Evolutionary conservation across 352 stramenopile genomes (phyloP).

Genomic region (Pythium brassicae): DNA sequence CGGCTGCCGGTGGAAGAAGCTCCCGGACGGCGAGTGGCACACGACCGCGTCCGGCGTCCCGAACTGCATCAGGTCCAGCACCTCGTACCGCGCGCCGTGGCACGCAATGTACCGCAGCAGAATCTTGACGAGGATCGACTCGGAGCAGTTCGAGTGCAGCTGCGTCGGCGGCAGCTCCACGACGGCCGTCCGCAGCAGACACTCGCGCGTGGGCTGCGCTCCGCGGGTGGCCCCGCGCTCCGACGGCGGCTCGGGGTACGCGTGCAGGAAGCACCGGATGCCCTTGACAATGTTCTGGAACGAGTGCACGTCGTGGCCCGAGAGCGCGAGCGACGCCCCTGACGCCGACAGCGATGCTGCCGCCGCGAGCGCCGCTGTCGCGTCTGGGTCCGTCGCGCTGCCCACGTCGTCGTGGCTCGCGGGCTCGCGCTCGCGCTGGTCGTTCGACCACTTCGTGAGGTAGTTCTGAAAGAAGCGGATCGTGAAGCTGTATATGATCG

Average conservation of each 20-base stretch:
- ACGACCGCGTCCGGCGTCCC: constrained; percentile 80
- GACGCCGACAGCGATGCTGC: constrained; percentile 10
- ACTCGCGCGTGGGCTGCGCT: constrained; percentile 28
- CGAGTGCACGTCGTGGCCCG: constrained; percentile 33
- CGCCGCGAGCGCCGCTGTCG: constrained; percentile 9
- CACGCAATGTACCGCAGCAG: constrained; percentile 84
- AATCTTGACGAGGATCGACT: constrained; percentile 73
- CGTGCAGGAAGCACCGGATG: constrained; percentile 63
- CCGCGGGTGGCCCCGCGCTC: too few species aligned
- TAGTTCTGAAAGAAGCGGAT: constrained; percentile 74
- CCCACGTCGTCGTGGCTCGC: constrained; percentile 5
- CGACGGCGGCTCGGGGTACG: constrained; percentile 35
- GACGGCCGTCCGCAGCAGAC: constrained; percentile 41
- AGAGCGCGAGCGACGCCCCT: constrained; percentile 8
- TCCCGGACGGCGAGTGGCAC: constrained; percentile 67
- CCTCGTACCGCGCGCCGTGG: constrained; percentile 74
- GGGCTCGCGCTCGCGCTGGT: constrained; percentile 22
- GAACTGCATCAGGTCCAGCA: constrained; percentile 81
- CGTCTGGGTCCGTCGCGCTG: constrained; percentile 8
- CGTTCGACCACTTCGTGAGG: constrained; percentile 52
- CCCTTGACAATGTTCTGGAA: constrained; percentile 82
- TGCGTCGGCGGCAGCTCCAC: constrained; percentile 55
- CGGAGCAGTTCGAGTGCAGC: constrained; percentile 63
- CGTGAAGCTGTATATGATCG: constrained; percentile 72
- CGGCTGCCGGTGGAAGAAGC: constrained; percentile 68